phyloP scores from a whole-genome alignment of 352 stramenopile genomes.

The Globisporangium okanoganense region DNA sequence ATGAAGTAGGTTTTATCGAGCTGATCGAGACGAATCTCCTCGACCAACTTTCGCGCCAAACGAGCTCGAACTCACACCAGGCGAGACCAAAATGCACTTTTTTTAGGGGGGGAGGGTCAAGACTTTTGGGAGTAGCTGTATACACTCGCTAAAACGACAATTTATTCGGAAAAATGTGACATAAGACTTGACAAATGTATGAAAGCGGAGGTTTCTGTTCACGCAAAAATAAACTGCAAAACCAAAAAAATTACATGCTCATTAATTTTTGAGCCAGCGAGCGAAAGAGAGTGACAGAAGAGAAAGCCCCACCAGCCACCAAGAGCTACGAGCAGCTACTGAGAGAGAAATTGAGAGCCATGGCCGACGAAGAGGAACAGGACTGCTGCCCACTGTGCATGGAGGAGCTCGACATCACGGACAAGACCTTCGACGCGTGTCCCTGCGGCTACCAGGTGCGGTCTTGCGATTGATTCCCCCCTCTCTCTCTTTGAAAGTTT shows the following conservation, averaged over 20 bases:
- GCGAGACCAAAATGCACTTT: too few relatives aligned
- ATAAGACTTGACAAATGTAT: background rate
- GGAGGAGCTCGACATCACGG: conserved; percentile 97
- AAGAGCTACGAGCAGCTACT: too few relatives aligned
- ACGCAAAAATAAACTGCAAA: background rate
- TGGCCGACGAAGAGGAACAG: conserved; percentile 77
- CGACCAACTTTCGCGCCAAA: too few relatives aligned
- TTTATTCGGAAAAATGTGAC: too few relatives aligned
- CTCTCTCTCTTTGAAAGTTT: background rate
- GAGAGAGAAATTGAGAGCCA: conserved; percentile 13
- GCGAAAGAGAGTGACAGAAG: background rate
- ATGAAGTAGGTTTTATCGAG: too few relatives aligned
- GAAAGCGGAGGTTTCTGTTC: background rate
- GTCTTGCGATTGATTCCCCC: background rate
- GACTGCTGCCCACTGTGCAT: conserved; percentile 98
- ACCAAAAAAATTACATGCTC: too few relatives aligned
- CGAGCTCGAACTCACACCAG: too few relatives aligned
- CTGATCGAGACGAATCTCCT: too few relatives aligned
- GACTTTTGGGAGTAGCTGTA: too few relatives aligned
- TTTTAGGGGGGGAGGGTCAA: too few relatives aligned
- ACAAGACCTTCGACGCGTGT: conserved; percentile 98
- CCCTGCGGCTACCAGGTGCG: conserved; percentile 96
- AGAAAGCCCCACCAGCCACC: background rate
- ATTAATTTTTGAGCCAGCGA: background rate
- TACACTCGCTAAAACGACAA: too few relatives aligned